Evolutionary conservation across 1,284 basidiomycete species (phyloP).

Genomic region (Schizophyllum amplum): DNA sequence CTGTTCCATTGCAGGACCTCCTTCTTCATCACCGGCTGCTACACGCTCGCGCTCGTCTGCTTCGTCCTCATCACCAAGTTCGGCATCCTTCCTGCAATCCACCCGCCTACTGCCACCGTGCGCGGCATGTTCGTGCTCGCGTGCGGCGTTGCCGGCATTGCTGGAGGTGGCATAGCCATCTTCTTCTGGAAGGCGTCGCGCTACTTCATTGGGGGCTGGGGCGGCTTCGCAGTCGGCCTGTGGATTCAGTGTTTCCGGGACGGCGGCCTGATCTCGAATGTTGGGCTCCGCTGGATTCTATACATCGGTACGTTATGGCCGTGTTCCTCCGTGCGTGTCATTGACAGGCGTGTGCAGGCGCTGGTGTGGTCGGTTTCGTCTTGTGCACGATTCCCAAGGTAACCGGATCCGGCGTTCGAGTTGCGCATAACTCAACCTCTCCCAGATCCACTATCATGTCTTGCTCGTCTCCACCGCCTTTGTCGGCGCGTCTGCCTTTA

Average conservation of each 20-base stretch:
- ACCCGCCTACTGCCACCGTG: constrained; percentile 69
- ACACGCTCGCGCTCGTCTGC: constrained; percentile 79
- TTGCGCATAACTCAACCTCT: constrained; percentile 13
- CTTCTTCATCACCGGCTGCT: constrained; percentile 87
- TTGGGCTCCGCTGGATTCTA: constrained; percentile 82
- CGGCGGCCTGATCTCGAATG: constrained; percentile 72
- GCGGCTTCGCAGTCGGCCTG: constrained; percentile 80
- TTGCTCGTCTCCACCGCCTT: constrained; percentile 78
- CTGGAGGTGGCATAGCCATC: constrained; percentile 78
- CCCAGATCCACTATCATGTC: constrained; percentile 68
- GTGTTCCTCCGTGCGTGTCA: constrained; percentile 12
- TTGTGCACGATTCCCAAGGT: constrained; percentile 58
- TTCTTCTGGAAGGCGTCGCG: constrained; percentile 87
- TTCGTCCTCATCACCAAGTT: constrained; percentile 87
- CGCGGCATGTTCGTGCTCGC: constrained; percentile 89
- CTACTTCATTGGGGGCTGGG: constrained; percentile 83
- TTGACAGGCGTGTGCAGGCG: constrained; percentile 30
- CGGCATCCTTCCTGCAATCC: constrained; percentile 75
- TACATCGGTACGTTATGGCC: constrained; percentile 57
- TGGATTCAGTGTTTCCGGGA: constrained; percentile 82
- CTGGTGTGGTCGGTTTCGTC: constrained; percentile 50
- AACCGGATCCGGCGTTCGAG: constrained; percentile 11
- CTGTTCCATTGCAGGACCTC: constrained; percentile 44
- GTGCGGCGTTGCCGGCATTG: constrained; percentile 69
- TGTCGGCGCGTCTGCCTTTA: constrained; percentile 89